Evolutionary conservation across 177 flowering plant species (phyloP), one percentile per base, ranked within the genome.

Genomic region (Vitis hybrid): DNA sequence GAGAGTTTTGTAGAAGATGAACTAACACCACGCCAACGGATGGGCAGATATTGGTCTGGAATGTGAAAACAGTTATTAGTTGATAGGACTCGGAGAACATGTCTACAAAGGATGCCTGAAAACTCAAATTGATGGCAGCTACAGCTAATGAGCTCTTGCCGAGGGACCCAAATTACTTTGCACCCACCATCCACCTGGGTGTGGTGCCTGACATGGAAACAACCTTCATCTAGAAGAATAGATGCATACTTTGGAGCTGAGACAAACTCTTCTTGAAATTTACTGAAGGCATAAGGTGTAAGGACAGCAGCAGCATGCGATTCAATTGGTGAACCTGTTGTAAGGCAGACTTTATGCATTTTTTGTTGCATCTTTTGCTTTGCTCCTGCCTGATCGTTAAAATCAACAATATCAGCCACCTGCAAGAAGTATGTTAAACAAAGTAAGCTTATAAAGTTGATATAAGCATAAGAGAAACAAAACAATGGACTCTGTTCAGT

Each of bases 161-260:
- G 72, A n/a, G 92, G 90, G 18, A 70, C 69, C 91, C 91, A 90
- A 59, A 77, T 38, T 17, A 90, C 95, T 80, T 85, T 87, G 79
- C 69, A 79, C 15, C 89, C 91, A 8, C 92, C 92, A 62, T 86
- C 90, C 65, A 76, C 70, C 62, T 87, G 71, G 0, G 87, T 82
- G 50, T 90, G 95, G 80, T 90, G 95, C 70, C 89, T 84, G 49
- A 90, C 90, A 49, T 75, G 73, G 76, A 87, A 90, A 73, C 73
- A 82, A 65, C 72, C 78, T 47, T 88, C 89, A 64, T 84, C 88
- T 2, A 85, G 66, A 78, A 79, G 58, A 28, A 89, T 72, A 3
- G 91, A 87, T 11, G 96, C 93, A 68, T 86, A 91, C 38, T 89
- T 91, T 50, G 93, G 90, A 71, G 96, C 92, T 72, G 87, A 72